Evolutionary conservation across 306 rosid genomes (phyloP).

Genomic region (Pterocarpus macrocarpus): DNA sequence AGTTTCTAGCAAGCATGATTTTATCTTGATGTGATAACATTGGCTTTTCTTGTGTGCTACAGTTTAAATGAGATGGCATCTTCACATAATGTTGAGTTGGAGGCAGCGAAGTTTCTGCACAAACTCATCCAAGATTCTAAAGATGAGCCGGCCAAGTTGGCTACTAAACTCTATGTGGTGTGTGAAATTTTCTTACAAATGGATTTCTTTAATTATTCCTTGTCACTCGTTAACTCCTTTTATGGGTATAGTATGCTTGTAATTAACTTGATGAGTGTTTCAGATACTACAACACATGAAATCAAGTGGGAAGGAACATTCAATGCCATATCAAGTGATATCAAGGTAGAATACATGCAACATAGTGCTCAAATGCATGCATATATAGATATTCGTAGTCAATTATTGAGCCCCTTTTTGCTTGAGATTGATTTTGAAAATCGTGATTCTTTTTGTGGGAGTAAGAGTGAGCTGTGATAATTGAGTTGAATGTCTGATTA

Average conservation of each 20-base stretch:
- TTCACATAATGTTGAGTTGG: constrained; percentile 93
- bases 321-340: constrained; percentile 99
- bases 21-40: constrained; percentile 25
- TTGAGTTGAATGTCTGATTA: not conserved
- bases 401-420: not conserved
- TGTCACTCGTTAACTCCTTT: constrained; percentile 8
- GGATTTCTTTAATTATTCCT: not conserved
- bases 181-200: constrained; percentile 50
- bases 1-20: not conserved
- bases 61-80: constrained; percentile 79
- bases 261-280: constrained; percentile 44
- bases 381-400: constrained; percentile 7
- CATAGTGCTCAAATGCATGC: constrained; percentile 4
- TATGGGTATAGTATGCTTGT: constrained; percentile 8
- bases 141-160: constrained; percentile 97
- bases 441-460: not conserved
- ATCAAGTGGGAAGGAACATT: constrained; percentile 96
- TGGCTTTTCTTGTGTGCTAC: constrained; percentile 39
- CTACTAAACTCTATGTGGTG: constrained; percentile 96
- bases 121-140: constrained; percentile 97
- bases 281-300: constrained; percentile 99
- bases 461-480: constrained; percentile 9
- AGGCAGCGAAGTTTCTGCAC: constrained; percentile 99
- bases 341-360: constrained; percentile 69
- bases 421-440: not conserved